phyloP scores from a whole-genome alignment of 257 asterid genomes.

The Solanum virginianum region DNA sequence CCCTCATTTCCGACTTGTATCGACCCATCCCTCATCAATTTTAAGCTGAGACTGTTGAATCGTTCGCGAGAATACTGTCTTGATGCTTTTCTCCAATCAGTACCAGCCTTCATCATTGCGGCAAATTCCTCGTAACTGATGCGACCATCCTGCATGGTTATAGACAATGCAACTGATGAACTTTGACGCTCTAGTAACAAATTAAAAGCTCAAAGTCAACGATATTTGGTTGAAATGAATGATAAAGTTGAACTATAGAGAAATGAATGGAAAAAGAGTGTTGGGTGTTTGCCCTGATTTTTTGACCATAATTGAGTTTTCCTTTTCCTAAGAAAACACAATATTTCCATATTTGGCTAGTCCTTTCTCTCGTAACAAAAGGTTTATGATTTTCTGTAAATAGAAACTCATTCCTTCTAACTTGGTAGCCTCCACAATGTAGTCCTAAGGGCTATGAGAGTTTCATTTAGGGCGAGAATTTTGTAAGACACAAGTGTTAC shows the following conservation, averaged over 20 bases:
- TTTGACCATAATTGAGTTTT: too few species aligned
- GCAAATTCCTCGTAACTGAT: constrained; percentile 21
- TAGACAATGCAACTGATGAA: neutral
- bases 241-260: neutral
- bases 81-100: constrained; percentile 27
- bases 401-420: too few species aligned
- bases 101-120: constrained; percentile 22
- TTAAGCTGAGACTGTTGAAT: constrained; percentile 17
- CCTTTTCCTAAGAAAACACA: neutral
- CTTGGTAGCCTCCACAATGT: too few species aligned
- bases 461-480: too few species aligned
- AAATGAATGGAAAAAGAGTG: neutral
- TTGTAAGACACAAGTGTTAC: too few species aligned
- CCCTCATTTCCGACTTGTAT: neutral
- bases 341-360: neutral
- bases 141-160: constrained; percentile 15
- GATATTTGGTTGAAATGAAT: neutral
- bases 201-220: neutral
- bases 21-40: constrained; percentile 19
- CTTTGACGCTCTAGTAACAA: neutral
- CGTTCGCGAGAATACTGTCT: constrained; percentile 19
- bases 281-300: too few species aligned
- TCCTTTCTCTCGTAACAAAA: too few species aligned
- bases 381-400: too few species aligned
- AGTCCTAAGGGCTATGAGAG: too few species aligned